These are phyloP conservation scores for Yamadazyma diddensiae DNA, from an alignment of 1,139 yeast genomes.

Conservation along the genomic window DNA sequence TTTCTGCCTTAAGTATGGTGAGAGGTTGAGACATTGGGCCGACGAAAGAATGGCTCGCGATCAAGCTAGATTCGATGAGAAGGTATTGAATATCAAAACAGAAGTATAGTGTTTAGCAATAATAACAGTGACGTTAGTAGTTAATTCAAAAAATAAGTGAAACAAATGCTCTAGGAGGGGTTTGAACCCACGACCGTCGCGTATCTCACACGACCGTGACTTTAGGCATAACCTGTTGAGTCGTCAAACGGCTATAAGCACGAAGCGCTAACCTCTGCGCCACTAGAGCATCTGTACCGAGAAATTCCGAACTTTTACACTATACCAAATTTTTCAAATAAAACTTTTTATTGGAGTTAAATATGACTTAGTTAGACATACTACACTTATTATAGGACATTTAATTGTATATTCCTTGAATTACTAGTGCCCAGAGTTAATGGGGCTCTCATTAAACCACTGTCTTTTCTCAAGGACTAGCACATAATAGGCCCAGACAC, in stretches of 20 bases:
- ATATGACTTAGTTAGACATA: too few species aligned
- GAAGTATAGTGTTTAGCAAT: neutral
- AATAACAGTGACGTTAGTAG: too few species aligned
- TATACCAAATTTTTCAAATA: too few species aligned
- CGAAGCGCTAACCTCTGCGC: slow-evolving; percentile 59
- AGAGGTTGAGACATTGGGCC: slow-evolving; percentile 54
- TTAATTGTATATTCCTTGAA: too few species aligned
- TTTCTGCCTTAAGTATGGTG: slow-evolving; percentile 55
- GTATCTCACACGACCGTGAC: slow-evolving; percentile 59
- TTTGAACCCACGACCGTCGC: slow-evolving; percentile 60
- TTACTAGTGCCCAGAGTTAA: too few species aligned
- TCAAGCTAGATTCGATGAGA: slow-evolving; percentile 41
- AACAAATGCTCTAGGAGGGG: slow-evolving; percentile 55
- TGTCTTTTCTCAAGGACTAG: too few species aligned
- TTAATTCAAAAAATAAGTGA: slow-evolving; percentile 35
- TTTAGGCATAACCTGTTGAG: slow-evolving; percentile 47
- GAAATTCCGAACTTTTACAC: too few species aligned
- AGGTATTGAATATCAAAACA: slow-evolving; percentile 6
- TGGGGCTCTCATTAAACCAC: too few species aligned
- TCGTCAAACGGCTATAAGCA: slow-evolving; percentile 52
- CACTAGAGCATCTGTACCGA: slow-evolving; percentile 47
- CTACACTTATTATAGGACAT: too few species aligned
- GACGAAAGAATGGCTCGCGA: slow-evolving; percentile 39
- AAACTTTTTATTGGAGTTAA: too few species aligned
- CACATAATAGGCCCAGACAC: too few species aligned